Evolutionary conservation across 2,329 filamentous ascomycete genomes (phyloP).

Genomic region (Ceratocystis papillata): DNA sequence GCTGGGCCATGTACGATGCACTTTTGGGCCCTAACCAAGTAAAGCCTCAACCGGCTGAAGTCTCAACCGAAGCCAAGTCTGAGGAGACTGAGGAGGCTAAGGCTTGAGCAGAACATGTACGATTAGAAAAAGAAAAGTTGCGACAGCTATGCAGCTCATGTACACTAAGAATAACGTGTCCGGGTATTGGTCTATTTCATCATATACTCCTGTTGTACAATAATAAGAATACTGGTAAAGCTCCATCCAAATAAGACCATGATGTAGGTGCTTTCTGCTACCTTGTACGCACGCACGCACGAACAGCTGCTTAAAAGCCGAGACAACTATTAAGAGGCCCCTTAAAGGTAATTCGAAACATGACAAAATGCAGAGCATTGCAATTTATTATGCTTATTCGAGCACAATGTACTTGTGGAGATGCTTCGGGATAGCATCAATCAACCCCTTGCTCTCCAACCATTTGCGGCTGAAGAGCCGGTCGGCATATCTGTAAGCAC

Average conservation of each 20-base stretch:
- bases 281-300: too few species aligned
- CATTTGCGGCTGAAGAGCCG: constrained; percentile 84
- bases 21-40: constrained; percentile 22
- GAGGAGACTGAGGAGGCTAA: constrained; percentile 3
- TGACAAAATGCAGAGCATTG: neutral
- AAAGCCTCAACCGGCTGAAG: neutral
- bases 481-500: constrained; percentile 95
- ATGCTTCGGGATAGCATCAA: constrained; percentile 70
- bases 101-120: constrained; percentile 12
- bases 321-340: neutral
- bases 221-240: constrained; percentile 14
- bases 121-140: constrained; percentile 14
- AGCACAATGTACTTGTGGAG: constrained; percentile 91
- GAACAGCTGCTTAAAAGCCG: neutral
- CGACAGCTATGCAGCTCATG: constrained; percentile 13
- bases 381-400: constrained; percentile 41
- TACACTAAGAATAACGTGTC: constrained; percentile 7
- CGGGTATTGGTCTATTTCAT: neutral
- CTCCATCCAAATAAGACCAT: neutral
- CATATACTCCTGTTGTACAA: constrained; percentile 24
- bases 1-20: constrained; percentile 23
- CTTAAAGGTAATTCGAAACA: neutral
- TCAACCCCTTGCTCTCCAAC: constrained; percentile 74
- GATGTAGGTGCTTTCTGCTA: neutral
- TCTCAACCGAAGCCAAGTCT: neutral